phyloP scores from a whole-genome alignment of 1,284 basidiomycete species.

The Trichosporon sp. region DNA sequence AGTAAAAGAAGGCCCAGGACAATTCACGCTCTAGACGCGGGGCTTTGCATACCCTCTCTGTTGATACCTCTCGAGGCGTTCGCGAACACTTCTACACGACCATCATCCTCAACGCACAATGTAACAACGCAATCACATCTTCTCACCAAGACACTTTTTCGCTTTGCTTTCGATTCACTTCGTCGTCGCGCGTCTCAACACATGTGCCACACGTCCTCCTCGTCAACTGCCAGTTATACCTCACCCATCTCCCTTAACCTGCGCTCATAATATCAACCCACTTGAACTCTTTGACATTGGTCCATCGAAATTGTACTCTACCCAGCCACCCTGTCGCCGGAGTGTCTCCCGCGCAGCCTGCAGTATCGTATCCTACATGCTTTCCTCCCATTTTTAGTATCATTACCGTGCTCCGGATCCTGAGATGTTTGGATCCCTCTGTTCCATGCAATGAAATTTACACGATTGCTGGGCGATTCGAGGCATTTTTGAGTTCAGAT shows the following conservation, averaged over 20 bases:
- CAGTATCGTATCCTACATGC: background rate
- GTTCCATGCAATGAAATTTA: background rate
- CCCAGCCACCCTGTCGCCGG: background rate
- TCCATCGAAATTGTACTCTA: background rate
- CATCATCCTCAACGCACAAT: background rate
- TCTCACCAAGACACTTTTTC: background rate
- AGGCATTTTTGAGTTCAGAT: background rate
- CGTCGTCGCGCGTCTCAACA: background rate
- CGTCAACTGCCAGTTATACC: background rate
- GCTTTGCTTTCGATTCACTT: background rate
- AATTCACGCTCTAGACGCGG: background rate
- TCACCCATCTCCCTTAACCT: background rate
- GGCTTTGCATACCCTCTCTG: background rate
- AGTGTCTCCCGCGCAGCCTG: background rate
- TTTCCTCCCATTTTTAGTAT: background rate
- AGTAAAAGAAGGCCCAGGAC: background rate
- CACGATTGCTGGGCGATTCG: background rate
- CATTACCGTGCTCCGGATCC: background rate
- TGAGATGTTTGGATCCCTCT: background rate
- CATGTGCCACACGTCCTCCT: background rate
- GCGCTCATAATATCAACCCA: background rate
- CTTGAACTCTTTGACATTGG: background rate
- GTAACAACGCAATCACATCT: background rate
- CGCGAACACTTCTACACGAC: conserved; percentile 1
- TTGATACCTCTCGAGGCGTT: background rate